A percentile compares a stretch with the other conserved stretches of the same genome.
phyloP scores from a whole-genome alignment of 495 filamentous ascomycete genomes.

The Neurospora sp. region DNA sequence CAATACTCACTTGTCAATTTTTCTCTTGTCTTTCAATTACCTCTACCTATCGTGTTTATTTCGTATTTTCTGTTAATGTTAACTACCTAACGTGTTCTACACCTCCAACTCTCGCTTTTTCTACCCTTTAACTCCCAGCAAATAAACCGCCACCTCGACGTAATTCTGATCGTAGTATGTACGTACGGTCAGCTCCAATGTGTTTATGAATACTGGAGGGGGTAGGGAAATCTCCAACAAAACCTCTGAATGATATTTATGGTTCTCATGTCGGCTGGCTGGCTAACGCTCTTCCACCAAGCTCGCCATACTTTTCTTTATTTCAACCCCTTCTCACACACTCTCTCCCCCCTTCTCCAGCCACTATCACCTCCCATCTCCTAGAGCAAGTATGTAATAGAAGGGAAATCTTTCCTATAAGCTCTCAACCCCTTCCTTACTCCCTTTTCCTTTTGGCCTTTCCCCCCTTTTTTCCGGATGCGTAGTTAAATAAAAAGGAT shows the following conservation, averaged over 20 bases:
- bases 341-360: no score
- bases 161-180: no score
- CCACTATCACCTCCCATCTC: background rate
- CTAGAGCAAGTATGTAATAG: background rate
- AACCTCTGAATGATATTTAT: background rate
- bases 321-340: no score
- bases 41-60: background rate
- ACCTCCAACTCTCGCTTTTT: background rate
- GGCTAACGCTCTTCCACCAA: background rate
- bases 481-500: background rate
- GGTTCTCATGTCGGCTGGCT: background rate
- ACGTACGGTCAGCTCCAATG: no score
- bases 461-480: background rate
- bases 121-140: background rate
- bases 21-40: background rate
- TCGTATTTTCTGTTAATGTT: background rate
- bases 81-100: background rate
- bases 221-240: no score
- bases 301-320: background rate
- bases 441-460: background rate
- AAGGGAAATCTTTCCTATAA: background rate
- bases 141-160: no score
- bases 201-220: no score
- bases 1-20: background rate
- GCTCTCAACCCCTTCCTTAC: background rate